Conservation (phyloP, 164 flowering plant genomes). For the Cinnamomum chago region DNA sequence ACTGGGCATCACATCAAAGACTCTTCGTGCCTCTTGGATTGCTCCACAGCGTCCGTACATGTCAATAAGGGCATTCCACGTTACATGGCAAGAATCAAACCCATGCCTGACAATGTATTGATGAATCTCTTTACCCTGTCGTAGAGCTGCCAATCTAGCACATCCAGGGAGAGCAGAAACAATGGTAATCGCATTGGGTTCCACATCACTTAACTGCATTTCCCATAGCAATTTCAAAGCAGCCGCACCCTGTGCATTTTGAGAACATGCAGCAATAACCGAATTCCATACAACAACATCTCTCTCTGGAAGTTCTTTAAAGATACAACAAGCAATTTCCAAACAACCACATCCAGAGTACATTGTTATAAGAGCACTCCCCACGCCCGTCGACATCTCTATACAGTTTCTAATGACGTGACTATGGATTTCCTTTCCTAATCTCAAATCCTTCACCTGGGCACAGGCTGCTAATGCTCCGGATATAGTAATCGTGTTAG, state of each 20-base stretch:
- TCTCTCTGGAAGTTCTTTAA: conserved; percentile 20
- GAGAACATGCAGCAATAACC: conserved; percentile 29
- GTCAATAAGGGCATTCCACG: conserved; percentile 37
- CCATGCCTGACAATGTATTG: conserved; percentile 27
- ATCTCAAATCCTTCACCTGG: conserved; percentile 23
- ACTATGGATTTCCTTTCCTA: conserved; percentile 33
- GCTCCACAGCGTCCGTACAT: conserved; percentile 38
- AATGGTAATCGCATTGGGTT: conserved; percentile 28
- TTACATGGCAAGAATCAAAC: conserved; percentile 17
- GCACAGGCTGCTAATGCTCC: conserved; percentile 36
- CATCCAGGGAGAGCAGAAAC: conserved; percentile 35
- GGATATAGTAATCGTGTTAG: conserved; percentile 26
- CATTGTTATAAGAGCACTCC: conserved; percentile 38
- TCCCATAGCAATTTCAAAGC: conserved; percentile 28
- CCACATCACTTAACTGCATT: conserved; percentile 20
- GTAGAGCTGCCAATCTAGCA: conserved; percentile 29
- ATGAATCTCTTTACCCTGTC: conserved; percentile 38
- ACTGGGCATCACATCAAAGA: conserved; percentile 25
- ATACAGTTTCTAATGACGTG: conserved; percentile 23
- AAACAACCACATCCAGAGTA: conserved; percentile 26
- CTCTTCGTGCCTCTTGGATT: conserved; percentile 22
- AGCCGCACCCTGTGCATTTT: conserved; percentile 16
- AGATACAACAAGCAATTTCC: conserved; percentile 23
- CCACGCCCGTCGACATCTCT: conserved; percentile 34
- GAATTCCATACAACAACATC: conserved; percentile 41